phyloP scores from a whole-genome alignment of 2,329 filamentous ascomycete species.

The Colletotrichum camelliae region DNA sequence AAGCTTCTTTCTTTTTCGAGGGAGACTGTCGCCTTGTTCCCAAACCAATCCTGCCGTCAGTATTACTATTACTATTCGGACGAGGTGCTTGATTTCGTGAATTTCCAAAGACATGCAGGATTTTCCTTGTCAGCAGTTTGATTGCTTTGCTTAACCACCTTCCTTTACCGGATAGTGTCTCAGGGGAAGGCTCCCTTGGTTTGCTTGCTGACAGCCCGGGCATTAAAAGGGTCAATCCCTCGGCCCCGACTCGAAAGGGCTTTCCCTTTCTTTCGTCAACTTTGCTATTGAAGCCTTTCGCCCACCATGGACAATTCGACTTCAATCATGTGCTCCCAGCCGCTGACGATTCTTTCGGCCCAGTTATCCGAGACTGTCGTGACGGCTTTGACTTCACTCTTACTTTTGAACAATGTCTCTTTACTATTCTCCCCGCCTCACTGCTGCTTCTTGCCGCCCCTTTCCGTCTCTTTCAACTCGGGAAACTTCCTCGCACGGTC shows the following conservation, averaged over 20 bases:
- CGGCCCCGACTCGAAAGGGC: accelerated
- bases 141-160: slow-evolving; percentile 10
- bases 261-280: too few species aligned
- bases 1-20: background rate
- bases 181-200: background rate
- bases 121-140: background rate
- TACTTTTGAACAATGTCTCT: slow-evolving; percentile 32
- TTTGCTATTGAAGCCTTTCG: background rate
- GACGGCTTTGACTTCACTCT: slow-evolving; percentile 34
- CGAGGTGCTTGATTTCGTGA: background rate
- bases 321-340: background rate
- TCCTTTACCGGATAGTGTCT: slow-evolving; percentile 1
- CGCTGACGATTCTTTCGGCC: slow-evolving; percentile 28
- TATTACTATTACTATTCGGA: background rate
- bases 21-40: background rate
- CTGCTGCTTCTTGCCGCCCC: slow-evolving; percentile 35
- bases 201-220: background rate
- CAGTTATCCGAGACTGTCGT: slow-evolving; percentile 23
- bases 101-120: background rate
- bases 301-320: background rate
- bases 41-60: background rate
- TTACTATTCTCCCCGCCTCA: slow-evolving; percentile 34
- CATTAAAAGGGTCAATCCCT: background rate
- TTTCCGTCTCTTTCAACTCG: slow-evolving; percentile 32
- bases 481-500: slow-evolving; percentile 30